A percentile compares a stretch with the other conserved stretches of the same genome.
Evolutionary conservation across 2,329 filamentous ascomycete species (phyloP).

Genomic region (Parastagonospora avenae): DNA sequence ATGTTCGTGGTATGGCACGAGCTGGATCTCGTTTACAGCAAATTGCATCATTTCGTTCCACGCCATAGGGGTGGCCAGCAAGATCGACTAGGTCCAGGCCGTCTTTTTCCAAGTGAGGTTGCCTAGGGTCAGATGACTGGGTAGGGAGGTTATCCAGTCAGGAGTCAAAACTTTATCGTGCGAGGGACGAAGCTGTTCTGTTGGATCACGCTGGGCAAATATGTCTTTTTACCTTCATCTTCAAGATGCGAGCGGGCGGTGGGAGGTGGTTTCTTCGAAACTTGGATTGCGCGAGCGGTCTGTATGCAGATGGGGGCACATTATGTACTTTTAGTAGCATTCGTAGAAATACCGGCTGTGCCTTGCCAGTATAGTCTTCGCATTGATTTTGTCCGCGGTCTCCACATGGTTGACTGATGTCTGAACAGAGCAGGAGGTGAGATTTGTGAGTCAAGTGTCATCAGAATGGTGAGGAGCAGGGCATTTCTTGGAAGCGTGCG

Average conservation of each 20-base stretch:
- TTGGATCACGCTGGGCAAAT: background rate
- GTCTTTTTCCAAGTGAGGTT: too few species aligned
- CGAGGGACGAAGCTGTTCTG: background rate
- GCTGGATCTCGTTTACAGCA: constrained; percentile 11
- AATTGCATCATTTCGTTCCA: constrained; percentile 15
- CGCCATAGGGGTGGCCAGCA: constrained; percentile 11
- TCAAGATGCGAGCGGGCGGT: background rate
- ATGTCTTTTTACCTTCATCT: background rate
- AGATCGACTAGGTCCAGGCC: background rate
- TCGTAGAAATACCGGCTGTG: constrained; percentile 17
- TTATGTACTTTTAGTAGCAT: constrained; percentile 42
- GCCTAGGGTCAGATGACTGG: background rate
- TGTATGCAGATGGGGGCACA: constrained; percentile 9
- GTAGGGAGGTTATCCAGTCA: background rate
- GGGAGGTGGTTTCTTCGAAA: background rate
- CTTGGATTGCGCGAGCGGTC: constrained; percentile 3
- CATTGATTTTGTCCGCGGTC: too few species aligned
- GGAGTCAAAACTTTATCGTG: background rate
- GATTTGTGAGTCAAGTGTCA: too few species aligned
- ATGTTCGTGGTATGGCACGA: constrained; percentile 9
- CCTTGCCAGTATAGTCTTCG: too few species aligned
- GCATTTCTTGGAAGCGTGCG: too few species aligned
- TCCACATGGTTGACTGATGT: background rate
- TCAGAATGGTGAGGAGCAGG: too few species aligned
- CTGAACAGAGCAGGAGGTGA: too few species aligned